phyloP scores from a whole-genome alignment of 2,329 filamentous ascomycete species.

The Tolypocladium paradoxum region DNA sequence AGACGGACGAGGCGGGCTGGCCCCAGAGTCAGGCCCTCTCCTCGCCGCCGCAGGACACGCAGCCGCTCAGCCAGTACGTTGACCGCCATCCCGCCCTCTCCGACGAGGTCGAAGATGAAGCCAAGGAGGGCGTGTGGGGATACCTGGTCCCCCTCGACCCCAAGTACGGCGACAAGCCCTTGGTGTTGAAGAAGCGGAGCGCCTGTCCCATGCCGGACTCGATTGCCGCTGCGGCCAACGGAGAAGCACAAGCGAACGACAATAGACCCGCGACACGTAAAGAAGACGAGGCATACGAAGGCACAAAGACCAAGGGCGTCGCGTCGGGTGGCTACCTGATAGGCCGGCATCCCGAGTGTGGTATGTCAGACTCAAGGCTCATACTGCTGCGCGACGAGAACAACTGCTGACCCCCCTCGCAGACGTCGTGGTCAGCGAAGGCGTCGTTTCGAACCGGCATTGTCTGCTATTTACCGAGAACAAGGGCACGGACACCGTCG shows the following conservation, averaged over 20 bases:
- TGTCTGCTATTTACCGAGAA: constrained; percentile 57
- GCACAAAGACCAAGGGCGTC: constrained; percentile 48
- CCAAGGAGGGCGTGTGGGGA: constrained; percentile 82
- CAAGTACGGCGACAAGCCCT: constrained; percentile 52
- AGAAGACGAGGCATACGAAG: constrained; percentile 51
- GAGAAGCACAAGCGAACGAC: constrained; percentile 28
- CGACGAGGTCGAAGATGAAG: constrained; percentile 78
- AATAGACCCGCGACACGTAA: constrained; percentile 36
- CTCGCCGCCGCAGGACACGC: constrained; percentile 53
- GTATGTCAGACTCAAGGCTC: constrained; percentile 37
- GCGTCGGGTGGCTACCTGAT: constrained; percentile 80
- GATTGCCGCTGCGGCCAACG: constrained; percentile 22
- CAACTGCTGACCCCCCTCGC: background rate
- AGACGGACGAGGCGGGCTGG: constrained; percentile 33
- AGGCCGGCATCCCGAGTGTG: constrained; percentile 87
- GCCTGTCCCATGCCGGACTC: constrained; percentile 53
- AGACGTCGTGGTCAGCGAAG: constrained; percentile 65
- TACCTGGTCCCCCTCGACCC: constrained; percentile 78
- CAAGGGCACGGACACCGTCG: constrained; percentile 48
- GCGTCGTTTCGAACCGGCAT: constrained; percentile 80
- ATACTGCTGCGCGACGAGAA: background rate
- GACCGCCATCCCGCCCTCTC: constrained; percentile 61
- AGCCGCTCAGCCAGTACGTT: constrained; percentile 59
- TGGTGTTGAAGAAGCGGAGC: constrained; percentile 63
- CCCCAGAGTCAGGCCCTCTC: constrained; percentile 35